A percentile compares a stretch with the other conserved stretches of the same genome.
phyloP scores from a whole-genome alignment of 2,329 filamentous ascomycete genomes.

The Epichloe baconii region DNA sequence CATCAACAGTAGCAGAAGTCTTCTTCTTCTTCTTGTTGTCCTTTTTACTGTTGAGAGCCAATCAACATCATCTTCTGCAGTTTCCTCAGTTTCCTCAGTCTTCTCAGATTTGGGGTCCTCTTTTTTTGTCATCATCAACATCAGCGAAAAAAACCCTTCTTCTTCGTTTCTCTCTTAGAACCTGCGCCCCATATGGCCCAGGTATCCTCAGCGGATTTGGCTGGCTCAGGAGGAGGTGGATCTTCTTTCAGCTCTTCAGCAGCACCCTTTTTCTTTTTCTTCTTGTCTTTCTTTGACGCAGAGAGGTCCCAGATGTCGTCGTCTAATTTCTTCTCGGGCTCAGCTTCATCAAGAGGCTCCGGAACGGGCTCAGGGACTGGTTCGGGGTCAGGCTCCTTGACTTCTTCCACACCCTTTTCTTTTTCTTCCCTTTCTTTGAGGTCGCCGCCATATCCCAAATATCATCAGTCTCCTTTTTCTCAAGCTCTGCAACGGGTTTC shows the following conservation, averaged over 20 bases:
- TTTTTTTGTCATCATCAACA: background rate
- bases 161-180: slow-evolving; percentile 10
- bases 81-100: too few relatives aligned
- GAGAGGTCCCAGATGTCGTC: slow-evolving; percentile 12
- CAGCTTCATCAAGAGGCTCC: slow-evolving; percentile 4
- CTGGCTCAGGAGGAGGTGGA: background rate
- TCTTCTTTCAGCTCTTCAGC: background rate
- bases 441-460: slow-evolving; percentile 12
- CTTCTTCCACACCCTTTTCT: slow-evolving; percentile 12
- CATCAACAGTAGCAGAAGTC: background rate
- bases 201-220: slow-evolving; percentile 2
- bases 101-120: slow-evolving; percentile 9
- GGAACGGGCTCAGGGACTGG: slow-evolving; percentile 13
- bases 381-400: slow-evolving; percentile 10
- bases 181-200: background rate
- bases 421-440: slow-evolving; percentile 19
- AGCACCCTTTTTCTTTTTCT: slow-evolving; percentile 8
- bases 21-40: slow-evolving; percentile 9
- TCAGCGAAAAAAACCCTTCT: slow-evolving; percentile 4
- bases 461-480: slow-evolving; percentile 19
- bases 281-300: slow-evolving; percentile 8
- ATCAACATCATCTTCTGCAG: background rate
- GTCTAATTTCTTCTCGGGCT: slow-evolving; percentile 3
- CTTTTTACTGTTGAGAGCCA: background rate
- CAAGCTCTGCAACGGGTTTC: slow-evolving; percentile 5